phyloP scores from a whole-genome alignment of 2,329 filamentous ascomycete genomes.

The Penicillium sp. region DNA sequence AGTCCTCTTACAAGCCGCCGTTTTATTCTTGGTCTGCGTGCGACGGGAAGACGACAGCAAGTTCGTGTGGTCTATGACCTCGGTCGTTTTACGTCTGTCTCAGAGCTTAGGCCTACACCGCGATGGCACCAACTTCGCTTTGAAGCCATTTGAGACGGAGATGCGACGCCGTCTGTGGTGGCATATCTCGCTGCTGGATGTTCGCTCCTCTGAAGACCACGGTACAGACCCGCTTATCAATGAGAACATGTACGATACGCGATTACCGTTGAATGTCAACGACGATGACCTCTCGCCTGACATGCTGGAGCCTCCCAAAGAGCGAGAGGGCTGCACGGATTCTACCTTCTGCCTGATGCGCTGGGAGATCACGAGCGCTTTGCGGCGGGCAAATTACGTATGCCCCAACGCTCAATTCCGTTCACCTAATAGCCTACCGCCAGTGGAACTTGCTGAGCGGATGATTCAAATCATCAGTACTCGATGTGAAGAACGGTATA shows the following conservation, averaged over 20 bases:
- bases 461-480: constrained; percentile 53
- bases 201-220: constrained; percentile 50
- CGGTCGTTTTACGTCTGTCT: constrained; percentile 42
- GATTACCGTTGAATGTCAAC: constrained; percentile 51
- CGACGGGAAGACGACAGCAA: constrained; percentile 42
- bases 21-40: constrained; percentile 56
- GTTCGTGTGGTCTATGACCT: constrained; percentile 44
- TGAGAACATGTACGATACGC: constrained; percentile 46
- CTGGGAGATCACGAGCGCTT: constrained; percentile 49
- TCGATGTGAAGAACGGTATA: constrained; percentile 54
- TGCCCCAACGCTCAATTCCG: constrained; percentile 30
- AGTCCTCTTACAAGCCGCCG: constrained; percentile 59
- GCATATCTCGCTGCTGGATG: constrained; percentile 49
- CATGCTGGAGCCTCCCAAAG: constrained; percentile 47
- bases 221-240: constrained; percentile 46
- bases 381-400: constrained; percentile 40
- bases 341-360: constrained; percentile 51
- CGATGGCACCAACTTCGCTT: constrained; percentile 48
- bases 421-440: constrained; percentile 13
- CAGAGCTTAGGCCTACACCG: constrained; percentile 50
- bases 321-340: constrained; percentile 53
- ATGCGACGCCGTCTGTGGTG: constrained; percentile 53
- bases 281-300: constrained; percentile 51
- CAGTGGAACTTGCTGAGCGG: constrained; percentile 39
- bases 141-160: constrained; percentile 50